A percentile compares a stretch with the other conserved stretches of the same genome.
Evolutionary conservation across 2,329 filamentous ascomycete species (phyloP).

Genomic region (Tetracladium maxilliforme): DNA sequence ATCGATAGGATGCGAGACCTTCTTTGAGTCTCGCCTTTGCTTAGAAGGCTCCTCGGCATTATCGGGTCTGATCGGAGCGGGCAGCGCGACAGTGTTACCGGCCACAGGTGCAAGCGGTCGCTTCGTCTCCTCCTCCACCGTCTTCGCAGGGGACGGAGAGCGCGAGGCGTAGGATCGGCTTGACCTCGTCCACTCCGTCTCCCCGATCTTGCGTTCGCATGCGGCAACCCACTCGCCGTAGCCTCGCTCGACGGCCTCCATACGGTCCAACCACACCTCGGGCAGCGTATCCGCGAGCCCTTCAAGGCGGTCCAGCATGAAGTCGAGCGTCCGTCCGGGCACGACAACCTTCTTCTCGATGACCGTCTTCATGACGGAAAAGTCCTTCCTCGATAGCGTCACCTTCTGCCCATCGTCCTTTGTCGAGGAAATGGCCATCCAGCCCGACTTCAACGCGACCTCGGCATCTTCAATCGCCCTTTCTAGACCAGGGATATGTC

Average conservation of each 20-base stretch:
- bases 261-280: constrained; percentile 71
- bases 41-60: too few relatives aligned
- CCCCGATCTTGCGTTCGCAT: constrained; percentile 59
- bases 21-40: too few relatives aligned
- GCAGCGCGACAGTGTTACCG: too few relatives aligned
- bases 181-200: constrained; percentile 37
- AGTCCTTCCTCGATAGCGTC: constrained; percentile 20
- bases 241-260: constrained; percentile 65
- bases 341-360: constrained; percentile 55
- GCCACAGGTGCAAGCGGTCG: too few relatives aligned
- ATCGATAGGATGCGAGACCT: too few relatives aligned
- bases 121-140: too few relatives aligned
- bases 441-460: constrained; percentile 48
- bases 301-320: constrained; percentile 76
- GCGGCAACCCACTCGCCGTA: constrained; percentile 72
- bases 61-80: too few relatives aligned
- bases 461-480: constrained; percentile 51
- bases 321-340: constrained; percentile 63
- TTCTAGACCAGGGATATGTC: constrained; percentile 57
- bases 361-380: constrained; percentile 42
- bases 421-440: constrained; percentile 37
- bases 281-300: constrained; percentile 74
- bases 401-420: constrained; percentile 1
- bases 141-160: too few relatives aligned
- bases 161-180: too few relatives aligned